Evolutionary conservation across 345 rosid genomes (phyloP), one percentile per base, ranked within the genome.

Genomic region (Noccaea bulbosa): DNA sequence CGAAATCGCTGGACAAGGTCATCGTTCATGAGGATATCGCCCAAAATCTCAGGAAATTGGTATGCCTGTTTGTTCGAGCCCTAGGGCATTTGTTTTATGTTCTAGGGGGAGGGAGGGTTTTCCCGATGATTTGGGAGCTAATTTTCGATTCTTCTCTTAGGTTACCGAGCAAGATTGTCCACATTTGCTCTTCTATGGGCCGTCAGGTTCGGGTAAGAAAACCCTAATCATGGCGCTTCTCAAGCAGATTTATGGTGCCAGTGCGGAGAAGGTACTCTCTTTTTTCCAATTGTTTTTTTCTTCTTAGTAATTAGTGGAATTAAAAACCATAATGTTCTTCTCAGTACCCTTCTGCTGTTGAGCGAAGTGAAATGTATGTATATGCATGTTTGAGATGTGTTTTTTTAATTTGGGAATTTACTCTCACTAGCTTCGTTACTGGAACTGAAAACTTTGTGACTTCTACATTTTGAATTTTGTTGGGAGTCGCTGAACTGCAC

Each of bases 161-260:
- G 99, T 94, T 2, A 44, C 86, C 7, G 96, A 94, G 73, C 99
- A 94, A 65, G 98, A 94, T 71, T 94, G 96, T 55, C 99, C 96
- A 3, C 99, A 94, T 75, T 81, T 94, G 81, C 96, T 94, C 63
- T 91, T 94, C 87, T 91, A 89, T 80, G 99, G 99, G 4, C 97
- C 98, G 4, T 81, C 95, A 57, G 99, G 99, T 17, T 87, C 93
- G 22, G 99, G 99, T 81, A 94, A 94, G 87, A 94, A 94, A 91
- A 94, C 98, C 89, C 97, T 94, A 80, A 83, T 94, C 76, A 88
- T 88, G 90, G 96, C 93, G 15, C 85, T 94, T 56, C 85, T 91
- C 60, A 85, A 90, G 48, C 92, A 93, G 79, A 83, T 94, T 11
- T 88, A 85, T 47, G 99, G 99, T 32, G 73, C 88, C 53, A 81